Percentiles rank a stretch among this genome's conserved stretches.
Evolutionary conservation across 768 basidiomycete genomes (phyloP).

Genomic region (Suillus tomentosus): DNA sequence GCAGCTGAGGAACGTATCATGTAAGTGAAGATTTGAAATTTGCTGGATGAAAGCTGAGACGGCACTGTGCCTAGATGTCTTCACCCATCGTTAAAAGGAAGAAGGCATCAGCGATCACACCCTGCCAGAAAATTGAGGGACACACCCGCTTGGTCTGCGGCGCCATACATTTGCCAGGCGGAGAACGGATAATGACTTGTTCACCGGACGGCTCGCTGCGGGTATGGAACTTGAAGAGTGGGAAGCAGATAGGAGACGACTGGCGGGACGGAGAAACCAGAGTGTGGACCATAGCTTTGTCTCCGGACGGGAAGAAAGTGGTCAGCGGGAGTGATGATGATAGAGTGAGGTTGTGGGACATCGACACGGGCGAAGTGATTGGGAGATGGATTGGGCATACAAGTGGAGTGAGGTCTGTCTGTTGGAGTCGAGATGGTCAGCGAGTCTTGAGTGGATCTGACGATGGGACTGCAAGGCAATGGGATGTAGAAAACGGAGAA

Average conservation of each 20-base stretch:
- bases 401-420: neutral
- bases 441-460: neutral
- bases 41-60: too few species aligned
- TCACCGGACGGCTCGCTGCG: neutral
- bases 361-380: neutral
- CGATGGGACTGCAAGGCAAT: neutral
- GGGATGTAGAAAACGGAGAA: neutral
- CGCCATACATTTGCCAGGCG: neutral
- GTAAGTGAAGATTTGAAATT: too few species aligned
- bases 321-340: neutral
- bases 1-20: too few species aligned
- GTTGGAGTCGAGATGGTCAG: neutral
- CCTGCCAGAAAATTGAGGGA: neutral
- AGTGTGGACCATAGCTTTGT: neutral
- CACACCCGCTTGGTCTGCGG: accelerated
- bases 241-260: neutral
- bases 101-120: neutral
- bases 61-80: neutral
- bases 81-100: neutral
- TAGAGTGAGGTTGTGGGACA: neutral
- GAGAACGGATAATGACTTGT: neutral
- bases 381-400: neutral
- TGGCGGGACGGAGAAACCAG: neutral
- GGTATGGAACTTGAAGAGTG: neutral
- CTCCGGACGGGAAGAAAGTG: neutral